phyloP scores from a whole-genome alignment of 306 rosid genomes.

The Cercis canadensis region DNA sequence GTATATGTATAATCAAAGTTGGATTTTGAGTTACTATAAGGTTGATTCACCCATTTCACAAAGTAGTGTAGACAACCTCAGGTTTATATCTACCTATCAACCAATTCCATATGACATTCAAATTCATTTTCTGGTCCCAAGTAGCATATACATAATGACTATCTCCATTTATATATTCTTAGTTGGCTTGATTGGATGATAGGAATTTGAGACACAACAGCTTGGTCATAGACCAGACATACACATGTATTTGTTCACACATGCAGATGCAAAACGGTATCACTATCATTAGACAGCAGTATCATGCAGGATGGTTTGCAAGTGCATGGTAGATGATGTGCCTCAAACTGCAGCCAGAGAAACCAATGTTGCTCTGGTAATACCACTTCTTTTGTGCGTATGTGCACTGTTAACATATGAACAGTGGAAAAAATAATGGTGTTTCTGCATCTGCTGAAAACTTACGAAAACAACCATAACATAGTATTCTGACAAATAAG shows the following conservation, averaged over 20 bases:
- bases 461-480: too few relatives aligned
- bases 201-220: not conserved
- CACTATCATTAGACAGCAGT: not conserved
- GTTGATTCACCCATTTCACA: conserved; percentile 6
- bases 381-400: conserved; percentile 5
- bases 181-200: not conserved
- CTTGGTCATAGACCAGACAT: not conserved
- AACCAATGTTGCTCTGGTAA: conserved; percentile 10
- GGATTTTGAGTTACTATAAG: not conserved
- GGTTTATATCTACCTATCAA: not conserved
- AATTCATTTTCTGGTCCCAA: not conserved
- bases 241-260: not conserved
- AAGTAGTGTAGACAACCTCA: conserved; percentile 4
- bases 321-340: conserved; percentile 1
- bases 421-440: conserved; percentile 3
- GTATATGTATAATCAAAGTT: not conserved
- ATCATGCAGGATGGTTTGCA: not conserved
- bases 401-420: conserved; percentile 22
- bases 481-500: too few relatives aligned
- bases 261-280: not conserved
- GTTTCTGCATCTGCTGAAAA: not conserved
- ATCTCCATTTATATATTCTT: not conserved
- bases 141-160: not conserved
- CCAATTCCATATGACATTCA: not conserved
- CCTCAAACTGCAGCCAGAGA: conserved; percentile 30